Percentiles rank a stretch among this genome's conserved stretches.
phyloP scores from a whole-genome alignment of 1,284 basidiomycete genomes.

The Sutorius eximius region DNA sequence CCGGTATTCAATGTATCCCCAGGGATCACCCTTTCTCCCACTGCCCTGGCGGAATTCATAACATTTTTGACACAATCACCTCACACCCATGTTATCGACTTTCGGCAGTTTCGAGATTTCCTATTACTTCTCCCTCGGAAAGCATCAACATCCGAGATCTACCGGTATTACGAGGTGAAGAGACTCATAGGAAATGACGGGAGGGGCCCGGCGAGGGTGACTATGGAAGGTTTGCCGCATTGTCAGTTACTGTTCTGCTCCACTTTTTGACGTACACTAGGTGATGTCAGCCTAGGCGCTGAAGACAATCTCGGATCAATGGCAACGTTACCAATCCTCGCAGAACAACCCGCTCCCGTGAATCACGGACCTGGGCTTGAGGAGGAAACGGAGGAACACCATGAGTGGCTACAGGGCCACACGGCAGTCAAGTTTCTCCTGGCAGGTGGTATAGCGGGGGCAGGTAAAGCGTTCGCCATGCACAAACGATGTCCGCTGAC shows the following conservation, averaged over 20 bases:
- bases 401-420: constrained; percentile 65
- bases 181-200: constrained; percentile 76
- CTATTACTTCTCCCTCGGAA: constrained; percentile 82
- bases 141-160: constrained; percentile 83
- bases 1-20: constrained; percentile 18
- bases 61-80: constrained; percentile 70
- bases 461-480: constrained; percentile 52
- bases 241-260: constrained; percentile 19
- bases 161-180: constrained; percentile 80
- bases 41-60: constrained; percentile 78
- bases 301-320: constrained; percentile 58
- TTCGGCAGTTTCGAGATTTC: constrained; percentile 88
- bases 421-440: constrained; percentile 87
- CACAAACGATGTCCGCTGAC: constrained; percentile 7
- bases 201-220: constrained; percentile 74
- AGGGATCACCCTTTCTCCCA: constrained; percentile 71
- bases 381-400: constrained; percentile 64
- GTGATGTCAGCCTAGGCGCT: constrained; percentile 72
- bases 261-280: constrained; percentile 42
- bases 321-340: constrained; percentile 19
- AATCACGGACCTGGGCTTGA: constrained; percentile 48
- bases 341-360: constrained; percentile 38
- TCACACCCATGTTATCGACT: constrained; percentile 71
- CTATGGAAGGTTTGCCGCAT: constrained; percentile 76
- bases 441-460: constrained; percentile 93